These are phyloP conservation scores for Russula griseocarnosa DNA, from an alignment of 768 basidiomycete genomes.

Conservation along the genomic window DNA sequence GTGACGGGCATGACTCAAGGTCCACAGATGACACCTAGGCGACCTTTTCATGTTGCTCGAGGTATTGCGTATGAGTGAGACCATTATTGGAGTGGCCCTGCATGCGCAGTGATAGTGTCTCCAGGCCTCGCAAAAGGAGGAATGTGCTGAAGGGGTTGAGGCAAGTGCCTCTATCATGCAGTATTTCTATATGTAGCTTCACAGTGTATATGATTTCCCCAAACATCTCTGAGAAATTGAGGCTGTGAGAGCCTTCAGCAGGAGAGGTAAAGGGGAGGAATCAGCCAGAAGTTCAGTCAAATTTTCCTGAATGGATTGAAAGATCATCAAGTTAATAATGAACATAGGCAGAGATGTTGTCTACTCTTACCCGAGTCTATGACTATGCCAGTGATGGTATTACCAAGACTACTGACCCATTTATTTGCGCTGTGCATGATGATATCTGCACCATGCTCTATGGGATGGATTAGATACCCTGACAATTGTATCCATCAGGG, in stretches of 20 bases:
- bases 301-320: constrained; percentile 46
- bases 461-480: too few relatives aligned
- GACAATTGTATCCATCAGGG: too few relatives aligned
- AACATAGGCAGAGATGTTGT: background rate
- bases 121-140: constrained; percentile 72
- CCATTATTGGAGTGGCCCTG: constrained; percentile 71
- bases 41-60: constrained; percentile 61
- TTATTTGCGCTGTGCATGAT: constrained; percentile 78
- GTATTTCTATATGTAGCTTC: constrained; percentile 58
- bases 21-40: constrained; percentile 80
- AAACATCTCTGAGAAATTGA: constrained; percentile 62
- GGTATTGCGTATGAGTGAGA: constrained; percentile 57
- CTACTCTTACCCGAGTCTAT: constrained; percentile 56
- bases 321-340: background rate
- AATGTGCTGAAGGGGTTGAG: constrained; percentile 72
- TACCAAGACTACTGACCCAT: constrained; percentile 82
- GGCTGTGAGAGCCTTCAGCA: constrained; percentile 70
- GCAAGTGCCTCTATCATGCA: constrained; percentile 63
- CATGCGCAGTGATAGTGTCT: constrained; percentile 68
- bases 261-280: constrained; percentile 75
- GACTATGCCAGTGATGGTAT: constrained; percentile 71
- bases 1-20: constrained; percentile 54
- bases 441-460: constrained; percentile 74
- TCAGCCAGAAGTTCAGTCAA: constrained; percentile 68
- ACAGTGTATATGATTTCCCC: constrained; percentile 59